Conservation (phyloP, 1,139 yeast genomes). For the Sugiyamaella neomexicana region DNA sequence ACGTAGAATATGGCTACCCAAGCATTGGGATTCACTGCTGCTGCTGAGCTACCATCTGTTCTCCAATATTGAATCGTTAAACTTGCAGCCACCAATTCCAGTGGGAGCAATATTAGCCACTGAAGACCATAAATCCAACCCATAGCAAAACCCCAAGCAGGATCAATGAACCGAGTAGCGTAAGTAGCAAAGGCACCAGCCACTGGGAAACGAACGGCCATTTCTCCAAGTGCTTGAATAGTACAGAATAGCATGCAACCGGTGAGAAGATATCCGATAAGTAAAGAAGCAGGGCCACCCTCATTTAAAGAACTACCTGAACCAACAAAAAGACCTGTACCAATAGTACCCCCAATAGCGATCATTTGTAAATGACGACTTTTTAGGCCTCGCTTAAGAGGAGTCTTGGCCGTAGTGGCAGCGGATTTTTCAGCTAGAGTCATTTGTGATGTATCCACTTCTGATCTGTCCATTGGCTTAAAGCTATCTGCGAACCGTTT, state of each 20-base stretch:
- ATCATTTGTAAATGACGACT: conserved; percentile 58
- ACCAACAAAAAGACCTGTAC: conserved; percentile 70
- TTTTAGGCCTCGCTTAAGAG: conserved; percentile 44
- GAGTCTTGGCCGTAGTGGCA: conserved; percentile 31
- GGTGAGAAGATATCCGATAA: conserved; percentile 65
- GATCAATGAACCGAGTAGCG: conserved; percentile 65
- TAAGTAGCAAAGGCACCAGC: conserved; percentile 72
- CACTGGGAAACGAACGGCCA: conserved; percentile 71
- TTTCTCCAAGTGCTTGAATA: conserved; percentile 74
- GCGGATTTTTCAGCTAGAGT: conserved; percentile 26
- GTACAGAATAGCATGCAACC: conserved; percentile 65
- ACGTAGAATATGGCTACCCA: conserved; percentile 66
- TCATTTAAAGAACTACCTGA: conserved; percentile 59
- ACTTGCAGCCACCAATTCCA: conserved; percentile 74
- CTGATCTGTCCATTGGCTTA: conserved; percentile 30
- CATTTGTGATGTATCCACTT: conserved; percentile 27
- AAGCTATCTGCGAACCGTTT: conserved; percentile 36
- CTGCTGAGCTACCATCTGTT: conserved; percentile 52
- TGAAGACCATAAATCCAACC: conserved; percentile 77
- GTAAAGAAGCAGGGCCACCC: conserved; percentile 75
- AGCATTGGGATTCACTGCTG: conserved; percentile 58
- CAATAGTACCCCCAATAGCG: conserved; percentile 75
- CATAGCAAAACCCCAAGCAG: conserved; percentile 76
- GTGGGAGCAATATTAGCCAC: conserved; percentile 71
- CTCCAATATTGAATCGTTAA: conserved; percentile 67